phyloP scores from a whole-genome alignment of 176 grass and related monocot genomes.

The Melocanna baccifera region DNA sequence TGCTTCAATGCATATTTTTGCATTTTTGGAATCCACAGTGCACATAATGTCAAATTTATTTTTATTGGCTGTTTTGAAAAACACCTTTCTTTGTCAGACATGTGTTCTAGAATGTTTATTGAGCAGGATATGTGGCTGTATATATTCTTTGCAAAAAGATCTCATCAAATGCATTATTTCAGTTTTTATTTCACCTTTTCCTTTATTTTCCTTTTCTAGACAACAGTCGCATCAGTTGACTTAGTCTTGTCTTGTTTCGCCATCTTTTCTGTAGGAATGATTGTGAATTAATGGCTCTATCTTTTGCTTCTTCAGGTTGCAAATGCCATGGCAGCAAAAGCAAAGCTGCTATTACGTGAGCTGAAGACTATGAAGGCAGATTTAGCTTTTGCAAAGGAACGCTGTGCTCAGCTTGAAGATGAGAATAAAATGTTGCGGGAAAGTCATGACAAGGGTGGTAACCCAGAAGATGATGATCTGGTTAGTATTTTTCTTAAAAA shows the following conservation, averaged over 20 bases:
- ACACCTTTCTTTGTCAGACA: not conserved
- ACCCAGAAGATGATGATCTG: conserved; percentile 91
- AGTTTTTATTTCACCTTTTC: not conserved
- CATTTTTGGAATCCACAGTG: not conserved
- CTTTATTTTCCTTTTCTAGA: not conserved
- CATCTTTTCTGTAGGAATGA: not conserved
- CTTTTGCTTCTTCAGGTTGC: conserved; percentile 60
- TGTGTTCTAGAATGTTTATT: not conserved
- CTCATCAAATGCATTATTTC: not conserved
- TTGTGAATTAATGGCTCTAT: conserved; percentile 11
- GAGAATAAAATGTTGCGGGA: conserved; percentile 88
- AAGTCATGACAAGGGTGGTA: conserved; percentile 72
- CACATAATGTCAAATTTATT: conserved; percentile 20
- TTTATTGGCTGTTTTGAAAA: conserved; percentile 5
- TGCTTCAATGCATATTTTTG: conserved; percentile 24
- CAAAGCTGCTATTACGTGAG: conserved; percentile 88
- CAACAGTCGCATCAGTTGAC: not conserved
- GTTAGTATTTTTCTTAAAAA: conserved; percentile 38
- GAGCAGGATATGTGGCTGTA: not conserved
- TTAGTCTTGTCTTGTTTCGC: not conserved
- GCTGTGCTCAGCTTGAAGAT: conserved; percentile 94
- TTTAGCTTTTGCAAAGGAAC: conserved; percentile 87
- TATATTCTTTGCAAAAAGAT: not conserved
- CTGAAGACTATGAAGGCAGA: conserved; percentile 96
- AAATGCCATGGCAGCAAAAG: conserved; percentile 99